These are phyloP conservation scores for Fomitiporia mediterranea DNA, from an alignment of 1,284 basidiomycete species.

Conservation along the genomic window DNA sequence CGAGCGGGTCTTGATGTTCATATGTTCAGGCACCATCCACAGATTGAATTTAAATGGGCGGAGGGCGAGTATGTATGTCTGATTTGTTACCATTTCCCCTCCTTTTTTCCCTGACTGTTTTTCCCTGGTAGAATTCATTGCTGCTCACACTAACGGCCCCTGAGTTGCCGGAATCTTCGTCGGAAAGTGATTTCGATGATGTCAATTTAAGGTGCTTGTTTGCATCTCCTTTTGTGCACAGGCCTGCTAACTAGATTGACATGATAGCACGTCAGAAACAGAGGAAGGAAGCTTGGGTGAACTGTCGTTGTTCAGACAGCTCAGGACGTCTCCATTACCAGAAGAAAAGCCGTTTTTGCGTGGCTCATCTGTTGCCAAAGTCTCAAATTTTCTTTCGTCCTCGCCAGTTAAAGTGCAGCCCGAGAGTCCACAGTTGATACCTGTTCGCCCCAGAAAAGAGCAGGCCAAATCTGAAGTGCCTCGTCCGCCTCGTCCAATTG, in stretches of 20 bases:
- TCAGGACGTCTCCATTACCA: not conserved
- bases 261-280: not conserved
- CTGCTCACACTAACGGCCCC: slow-evolving; percentile 21
- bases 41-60: slow-evolving; percentile 41
- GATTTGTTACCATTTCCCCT: not conserved
- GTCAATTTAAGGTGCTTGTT: not conserved
- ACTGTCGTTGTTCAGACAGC: not conserved
- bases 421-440: not conserved
- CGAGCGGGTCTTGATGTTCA: slow-evolving; percentile 49
- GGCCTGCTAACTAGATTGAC: not conserved
- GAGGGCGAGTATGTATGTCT: slow-evolving; percentile 22
- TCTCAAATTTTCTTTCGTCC: not conserved
- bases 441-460: not conserved
- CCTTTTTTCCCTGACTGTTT: not conserved
- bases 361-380: slow-evolving; percentile 11
- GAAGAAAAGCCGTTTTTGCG: slow-evolving; percentile 17
- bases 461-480: not conserved
- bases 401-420: slow-evolving; percentile 7
- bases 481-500: slow-evolving; percentile 5
- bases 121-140: slow-evolving; percentile 27
- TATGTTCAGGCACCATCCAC: slow-evolving; percentile 49
- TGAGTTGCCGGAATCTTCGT: slow-evolving; percentile 10
- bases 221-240: not conserved
- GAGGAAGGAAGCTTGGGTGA: not conserved
- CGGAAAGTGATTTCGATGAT: slow-evolving; percentile 10